A percentile compares a stretch with the other conserved stretches of the same genome.
phyloP scores from a whole-genome alignment of 2,329 filamentous ascomycete species.

The Colletotrichum sp. region DNA sequence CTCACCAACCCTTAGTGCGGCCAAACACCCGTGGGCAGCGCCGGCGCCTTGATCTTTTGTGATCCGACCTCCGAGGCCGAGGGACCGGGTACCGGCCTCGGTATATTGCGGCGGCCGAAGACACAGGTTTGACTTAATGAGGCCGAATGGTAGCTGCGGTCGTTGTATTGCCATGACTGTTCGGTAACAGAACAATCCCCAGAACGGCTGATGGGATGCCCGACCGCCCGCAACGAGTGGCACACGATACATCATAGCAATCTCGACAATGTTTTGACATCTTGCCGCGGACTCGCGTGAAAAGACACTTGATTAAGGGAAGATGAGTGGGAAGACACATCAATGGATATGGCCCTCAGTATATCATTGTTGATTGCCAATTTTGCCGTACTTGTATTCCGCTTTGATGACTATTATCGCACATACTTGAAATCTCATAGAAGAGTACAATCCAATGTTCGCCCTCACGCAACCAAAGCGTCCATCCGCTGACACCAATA shows the following conservation, averaged over 20 bases:
- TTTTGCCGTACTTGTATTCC: not conserved
- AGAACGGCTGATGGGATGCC: too few species aligned
- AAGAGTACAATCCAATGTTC: rapidly evolving
- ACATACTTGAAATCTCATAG: rapidly evolving
- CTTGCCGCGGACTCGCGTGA: too few species aligned
- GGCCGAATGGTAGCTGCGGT: not conserved
- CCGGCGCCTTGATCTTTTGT: not conserved
- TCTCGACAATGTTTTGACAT: not conserved
- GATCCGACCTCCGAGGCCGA: not conserved
- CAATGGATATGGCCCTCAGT: too few species aligned
- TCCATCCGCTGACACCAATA: not conserved
- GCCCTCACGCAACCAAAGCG: not conserved
- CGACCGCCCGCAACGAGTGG: too few species aligned
- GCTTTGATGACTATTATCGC: rapidly evolving
- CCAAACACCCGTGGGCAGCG: not conserved
- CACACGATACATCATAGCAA: rapidly evolving
- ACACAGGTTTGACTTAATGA: not conserved
- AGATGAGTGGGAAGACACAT: too few species aligned
- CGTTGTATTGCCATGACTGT: not conserved
- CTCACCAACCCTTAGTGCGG: not conserved
- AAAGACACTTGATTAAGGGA: too few species aligned
- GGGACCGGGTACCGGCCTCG: not conserved
- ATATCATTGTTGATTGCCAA: not conserved
- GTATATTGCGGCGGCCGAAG: not conserved
- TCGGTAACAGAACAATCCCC: not conserved